phyloP scores from a whole-genome alignment of 1,284 basidiomycete species.

The Pisolithus thermaeus region DNA sequence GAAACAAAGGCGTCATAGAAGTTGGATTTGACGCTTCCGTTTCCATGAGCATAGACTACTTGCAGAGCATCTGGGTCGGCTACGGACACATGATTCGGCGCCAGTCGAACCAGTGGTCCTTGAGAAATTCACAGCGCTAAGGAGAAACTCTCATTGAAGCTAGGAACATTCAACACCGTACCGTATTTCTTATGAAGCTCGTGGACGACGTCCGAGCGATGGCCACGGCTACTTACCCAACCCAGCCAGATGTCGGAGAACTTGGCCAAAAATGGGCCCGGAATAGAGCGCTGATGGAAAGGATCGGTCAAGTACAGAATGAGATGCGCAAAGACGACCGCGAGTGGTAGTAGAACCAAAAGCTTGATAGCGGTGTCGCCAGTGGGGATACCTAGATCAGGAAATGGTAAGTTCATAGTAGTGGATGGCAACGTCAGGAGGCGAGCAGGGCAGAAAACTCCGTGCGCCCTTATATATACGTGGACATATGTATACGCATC shows the following conservation, averaged over 20 bases:
- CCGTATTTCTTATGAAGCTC: constrained; percentile 74
- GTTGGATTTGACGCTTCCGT: constrained; percentile 68
- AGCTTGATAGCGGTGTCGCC: constrained; percentile 13
- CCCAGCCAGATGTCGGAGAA: constrained; percentile 79
- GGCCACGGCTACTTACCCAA: constrained; percentile 57
- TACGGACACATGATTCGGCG: constrained; percentile 83
- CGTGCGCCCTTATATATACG: too few species aligned
- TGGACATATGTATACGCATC: too few species aligned
- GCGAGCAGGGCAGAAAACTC: too few species aligned
- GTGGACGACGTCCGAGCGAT: constrained; percentile 75
- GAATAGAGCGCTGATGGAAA: constrained; percentile 53
- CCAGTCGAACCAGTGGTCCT: constrained; percentile 81
- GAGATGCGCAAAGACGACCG: constrained; percentile 44
- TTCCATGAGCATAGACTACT: constrained; percentile 75
- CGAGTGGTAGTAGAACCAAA: constrained; percentile 19
- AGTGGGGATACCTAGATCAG: constrained; percentile 8
- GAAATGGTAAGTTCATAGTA: constrained; percentile 12
- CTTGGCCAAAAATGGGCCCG: constrained; percentile 73
- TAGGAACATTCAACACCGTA: constrained; percentile 23
- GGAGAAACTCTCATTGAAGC: not conserved
- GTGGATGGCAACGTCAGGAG: not conserved
- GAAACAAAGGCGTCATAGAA: constrained; percentile 81
- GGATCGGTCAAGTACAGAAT: constrained; percentile 57
- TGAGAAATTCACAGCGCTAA: not conserved
- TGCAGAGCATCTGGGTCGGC: constrained; percentile 74